phyloP scores from a whole-genome alignment of 108 stramenopile species.

The Fragilariopsis cylindrus region DNA sequence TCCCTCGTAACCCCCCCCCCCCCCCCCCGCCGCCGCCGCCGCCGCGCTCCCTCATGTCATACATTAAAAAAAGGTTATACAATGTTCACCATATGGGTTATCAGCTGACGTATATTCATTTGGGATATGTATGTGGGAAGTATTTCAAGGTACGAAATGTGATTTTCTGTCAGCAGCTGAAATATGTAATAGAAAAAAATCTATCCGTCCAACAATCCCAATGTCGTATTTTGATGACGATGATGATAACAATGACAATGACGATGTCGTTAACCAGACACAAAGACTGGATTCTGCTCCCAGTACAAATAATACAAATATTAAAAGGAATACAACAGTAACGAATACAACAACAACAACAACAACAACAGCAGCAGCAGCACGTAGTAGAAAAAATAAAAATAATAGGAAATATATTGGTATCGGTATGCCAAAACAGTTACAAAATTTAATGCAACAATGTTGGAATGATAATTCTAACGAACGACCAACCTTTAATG shows the following conservation, averaged over 20 bases:
- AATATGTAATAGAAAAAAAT: constrained; percentile 11
- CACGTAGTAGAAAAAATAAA: background rate
- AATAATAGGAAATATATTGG: background rate
- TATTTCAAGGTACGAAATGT: constrained; percentile 23
- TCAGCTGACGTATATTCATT: constrained; percentile 28
- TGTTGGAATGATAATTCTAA: constrained; percentile 13
- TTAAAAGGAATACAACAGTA: background rate
- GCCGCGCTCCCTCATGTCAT: too few species aligned
- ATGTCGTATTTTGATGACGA: too few species aligned
- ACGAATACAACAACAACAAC: background rate
- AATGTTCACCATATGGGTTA: constrained; percentile 27
- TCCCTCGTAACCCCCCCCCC: too few species aligned
- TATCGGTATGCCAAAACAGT: constrained; percentile 7
- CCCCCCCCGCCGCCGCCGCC: too few species aligned
- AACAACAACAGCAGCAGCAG: background rate
- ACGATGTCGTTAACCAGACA: too few species aligned
- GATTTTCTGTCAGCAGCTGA: constrained; percentile 27
- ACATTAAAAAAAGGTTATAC: constrained; percentile 3
- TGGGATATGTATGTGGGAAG: constrained; percentile 33
- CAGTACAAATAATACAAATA: background rate
- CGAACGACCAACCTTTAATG: background rate
- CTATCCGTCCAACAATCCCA: constrained; percentile 12
- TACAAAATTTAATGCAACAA: background rate
- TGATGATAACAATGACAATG: too few species aligned
- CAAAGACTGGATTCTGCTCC: too few species aligned